phyloP scores from a whole-genome alignment of 805 yeast species.

The Saccharomyces kudriavzevii region DNA sequence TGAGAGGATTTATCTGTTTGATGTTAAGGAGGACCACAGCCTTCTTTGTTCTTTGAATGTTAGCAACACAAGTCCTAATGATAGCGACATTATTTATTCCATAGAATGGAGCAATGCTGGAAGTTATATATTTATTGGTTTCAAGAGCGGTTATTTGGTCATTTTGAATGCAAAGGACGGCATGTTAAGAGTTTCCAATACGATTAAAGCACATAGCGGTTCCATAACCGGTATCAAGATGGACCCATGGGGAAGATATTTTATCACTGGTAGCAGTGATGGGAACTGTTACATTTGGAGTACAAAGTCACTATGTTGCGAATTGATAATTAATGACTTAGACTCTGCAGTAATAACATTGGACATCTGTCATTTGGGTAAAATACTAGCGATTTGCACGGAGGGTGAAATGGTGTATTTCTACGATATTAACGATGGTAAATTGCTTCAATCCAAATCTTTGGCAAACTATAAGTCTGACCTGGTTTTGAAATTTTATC shows the following conservation, averaged over 20 bases:
- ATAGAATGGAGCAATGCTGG: constrained; percentile 30
- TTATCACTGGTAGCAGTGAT: constrained; percentile 43
- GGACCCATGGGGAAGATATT: constrained; percentile 45
- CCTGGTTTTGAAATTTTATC: constrained; percentile 18
- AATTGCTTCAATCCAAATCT: constrained; percentile 2
- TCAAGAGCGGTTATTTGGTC: constrained; percentile 39
- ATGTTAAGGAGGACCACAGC: constrained; percentile 29
- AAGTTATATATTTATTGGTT: constrained; percentile 38
- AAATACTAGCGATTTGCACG: constrained; percentile 16
- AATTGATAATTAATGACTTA: constrained; percentile 10
- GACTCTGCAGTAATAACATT: constrained; percentile 14
- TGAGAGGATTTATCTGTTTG: constrained; percentile 32
- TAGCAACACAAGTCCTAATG: constrained; percentile 1
- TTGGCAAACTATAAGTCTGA: constrained; percentile 7
- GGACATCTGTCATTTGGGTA: constrained; percentile 21
- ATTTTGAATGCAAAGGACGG: constrained; percentile 12
- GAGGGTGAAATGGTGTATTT: constrained; percentile 14
- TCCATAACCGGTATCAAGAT: constrained; percentile 39
- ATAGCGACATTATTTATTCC: constrained; percentile 25
- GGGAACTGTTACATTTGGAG: constrained; percentile 25
- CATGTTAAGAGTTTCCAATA: constrained; percentile 3
- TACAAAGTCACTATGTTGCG: constrained; percentile 11
- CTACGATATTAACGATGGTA: constrained; percentile 11
- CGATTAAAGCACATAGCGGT: constrained; percentile 42
- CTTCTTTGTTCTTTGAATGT: constrained; percentile 9